Conservation (phyloP, 441 rosid species). For the Rhodomyrtus psidioides region DNA sequence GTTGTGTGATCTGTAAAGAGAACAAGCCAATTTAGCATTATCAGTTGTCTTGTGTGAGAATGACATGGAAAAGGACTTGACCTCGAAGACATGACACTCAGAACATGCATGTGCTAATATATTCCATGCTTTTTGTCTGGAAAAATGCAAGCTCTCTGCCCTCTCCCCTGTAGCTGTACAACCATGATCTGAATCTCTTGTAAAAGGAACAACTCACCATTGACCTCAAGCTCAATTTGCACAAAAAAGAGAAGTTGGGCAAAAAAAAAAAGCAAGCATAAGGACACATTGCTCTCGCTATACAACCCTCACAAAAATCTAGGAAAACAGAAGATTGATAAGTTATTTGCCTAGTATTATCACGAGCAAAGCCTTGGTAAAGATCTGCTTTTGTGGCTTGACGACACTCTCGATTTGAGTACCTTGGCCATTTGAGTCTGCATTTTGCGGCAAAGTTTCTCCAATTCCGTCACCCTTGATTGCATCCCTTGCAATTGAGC, state of each 20-base stretch:
- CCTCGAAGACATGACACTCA: neutral
- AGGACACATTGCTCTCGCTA: neutral
- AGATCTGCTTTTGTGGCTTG: constrained; percentile 35
- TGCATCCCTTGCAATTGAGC: constrained; percentile 73
- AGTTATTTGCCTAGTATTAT: constrained; percentile 3
- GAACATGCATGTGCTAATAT: neutral
- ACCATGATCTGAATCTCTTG: constrained; percentile 1
- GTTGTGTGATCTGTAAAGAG: neutral
- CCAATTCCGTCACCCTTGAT: constrained; percentile 67
- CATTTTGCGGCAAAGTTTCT: constrained; percentile 71
- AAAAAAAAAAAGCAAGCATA: neutral
- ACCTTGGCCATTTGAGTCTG: constrained; percentile 67
- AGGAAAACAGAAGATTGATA: neutral
- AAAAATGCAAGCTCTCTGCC: neutral
- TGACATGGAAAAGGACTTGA: constrained; percentile 14
- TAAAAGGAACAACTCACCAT: neutral
- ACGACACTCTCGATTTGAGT: constrained; percentile 35
- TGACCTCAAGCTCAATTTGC: neutral
- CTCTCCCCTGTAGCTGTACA: constrained; percentile 22
- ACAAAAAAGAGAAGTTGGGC: neutral
- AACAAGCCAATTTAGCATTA: constrained; percentile 4
- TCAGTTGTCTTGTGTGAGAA: constrained; percentile 2
- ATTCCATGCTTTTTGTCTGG: neutral
- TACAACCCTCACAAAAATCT: constrained; percentile 2
- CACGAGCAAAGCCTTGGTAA: constrained; percentile 79